These are phyloP conservation scores for Parsonsia alboflavescens DNA, from an alignment of 257 asterid species.

Conservation along the genomic window DNA sequence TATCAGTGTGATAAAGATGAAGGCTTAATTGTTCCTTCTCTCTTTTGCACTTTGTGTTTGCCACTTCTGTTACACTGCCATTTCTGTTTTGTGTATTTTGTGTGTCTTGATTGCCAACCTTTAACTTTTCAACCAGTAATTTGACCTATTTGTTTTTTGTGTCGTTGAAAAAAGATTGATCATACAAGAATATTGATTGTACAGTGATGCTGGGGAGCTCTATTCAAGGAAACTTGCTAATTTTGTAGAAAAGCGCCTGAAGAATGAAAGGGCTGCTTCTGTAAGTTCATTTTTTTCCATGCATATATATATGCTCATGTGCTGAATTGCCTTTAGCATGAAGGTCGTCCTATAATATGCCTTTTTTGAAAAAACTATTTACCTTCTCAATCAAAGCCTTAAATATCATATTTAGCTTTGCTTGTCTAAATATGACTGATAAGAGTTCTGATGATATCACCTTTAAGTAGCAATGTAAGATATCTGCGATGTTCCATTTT, in stretches of 20 bases:
- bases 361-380: neutral
- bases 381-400: neutral
- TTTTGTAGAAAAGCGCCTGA: constrained; percentile 91
- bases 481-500: neutral
- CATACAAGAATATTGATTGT: neutral
- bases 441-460: neutral
- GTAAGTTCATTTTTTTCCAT: constrained; percentile 53
- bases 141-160: neutral
- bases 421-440: neutral
- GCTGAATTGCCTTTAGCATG: neutral
- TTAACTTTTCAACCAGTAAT: neutral
- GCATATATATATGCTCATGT: neutral
- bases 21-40: neutral
- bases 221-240: constrained; percentile 86
- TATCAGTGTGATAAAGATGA: neutral
- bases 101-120: neutral
- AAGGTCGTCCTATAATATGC: neutral
- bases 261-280: constrained; percentile 93
- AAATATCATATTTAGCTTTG: neutral
- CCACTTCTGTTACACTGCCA: neutral
- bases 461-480: neutral
- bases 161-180: too few relatives aligned
- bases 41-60: neutral
- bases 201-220: constrained; percentile 91
- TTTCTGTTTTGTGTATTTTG: neutral